Evolutionary conservation across 805 yeast species (phyloP).

Genomic region (Lachancea waltii): DNA sequence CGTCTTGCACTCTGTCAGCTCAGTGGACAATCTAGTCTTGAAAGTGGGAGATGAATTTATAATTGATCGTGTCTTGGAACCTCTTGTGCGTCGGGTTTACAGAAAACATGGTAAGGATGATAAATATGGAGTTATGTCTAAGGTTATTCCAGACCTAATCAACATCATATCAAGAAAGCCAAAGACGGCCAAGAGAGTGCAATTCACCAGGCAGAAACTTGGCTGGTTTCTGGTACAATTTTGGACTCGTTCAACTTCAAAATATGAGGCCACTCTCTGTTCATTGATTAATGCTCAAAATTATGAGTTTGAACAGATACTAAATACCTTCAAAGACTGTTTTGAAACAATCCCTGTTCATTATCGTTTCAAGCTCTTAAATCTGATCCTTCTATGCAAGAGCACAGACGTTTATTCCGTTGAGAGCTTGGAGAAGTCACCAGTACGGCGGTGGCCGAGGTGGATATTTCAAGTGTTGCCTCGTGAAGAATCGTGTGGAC

Average conservation of each 20-base stretch:
- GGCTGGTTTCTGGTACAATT: not conserved
- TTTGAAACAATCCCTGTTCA: not conserved
- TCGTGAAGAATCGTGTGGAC: not conserved
- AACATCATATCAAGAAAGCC: not conserved
- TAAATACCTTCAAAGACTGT: not conserved
- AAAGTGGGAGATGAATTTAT: not conserved
- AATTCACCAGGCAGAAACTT: not conserved
- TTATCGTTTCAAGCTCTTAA: not conserved
- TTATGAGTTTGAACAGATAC: not conserved
- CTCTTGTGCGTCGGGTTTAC: not conserved
- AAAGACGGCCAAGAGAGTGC: not conserved
- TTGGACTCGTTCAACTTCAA: not conserved
- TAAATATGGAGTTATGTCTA: not conserved
- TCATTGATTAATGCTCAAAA: not conserved
- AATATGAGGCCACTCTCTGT: not conserved
- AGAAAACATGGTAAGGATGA: not conserved
- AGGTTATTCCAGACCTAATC: not conserved
- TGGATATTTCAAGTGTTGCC: not conserved
- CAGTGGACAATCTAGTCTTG: not conserved
- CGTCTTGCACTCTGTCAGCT: not conserved
- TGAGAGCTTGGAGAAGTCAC: not conserved
- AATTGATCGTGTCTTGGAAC: not conserved
- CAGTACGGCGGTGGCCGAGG: not conserved
- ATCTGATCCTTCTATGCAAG: not conserved
- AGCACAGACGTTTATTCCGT: not conserved